phyloP scores from a whole-genome alignment of 164 flowering plant genomes.

The Nymphaea colorata region DNA sequence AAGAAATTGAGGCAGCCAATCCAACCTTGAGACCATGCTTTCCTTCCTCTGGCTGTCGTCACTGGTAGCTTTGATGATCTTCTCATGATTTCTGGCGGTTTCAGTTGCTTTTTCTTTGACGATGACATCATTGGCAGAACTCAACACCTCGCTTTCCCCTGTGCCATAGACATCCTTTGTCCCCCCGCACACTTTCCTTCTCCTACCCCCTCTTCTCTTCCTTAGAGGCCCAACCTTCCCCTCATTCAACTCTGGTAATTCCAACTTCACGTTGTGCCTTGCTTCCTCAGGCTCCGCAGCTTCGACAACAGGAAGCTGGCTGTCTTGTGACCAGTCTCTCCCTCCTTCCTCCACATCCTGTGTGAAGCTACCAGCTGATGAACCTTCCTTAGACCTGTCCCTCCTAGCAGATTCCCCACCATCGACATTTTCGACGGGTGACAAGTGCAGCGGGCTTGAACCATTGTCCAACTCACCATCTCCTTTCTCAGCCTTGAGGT shows the following conservation, averaged over 20 bases:
- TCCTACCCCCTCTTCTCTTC: conserved; percentile 18
- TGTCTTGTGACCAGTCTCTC: conserved; percentile 23
- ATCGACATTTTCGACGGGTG: conserved; percentile 23
- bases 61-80: neutral
- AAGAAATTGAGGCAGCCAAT: conserved; percentile 20
- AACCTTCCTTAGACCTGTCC: conserved; percentile 12
- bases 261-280: neutral
- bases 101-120: conserved; percentile 22
- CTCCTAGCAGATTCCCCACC: conserved; percentile 3
- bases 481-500: conserved; percentile 35
- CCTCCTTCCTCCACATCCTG: conserved; percentile 10
- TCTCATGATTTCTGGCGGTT: conserved; percentile 1
- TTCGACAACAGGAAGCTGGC: conserved; percentile 15
- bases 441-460: conserved; percentile 32
- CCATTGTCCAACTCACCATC: conserved; percentile 15
- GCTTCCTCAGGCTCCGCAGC: neutral
- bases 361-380: conserved; percentile 38
- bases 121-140: conserved; percentile 12
- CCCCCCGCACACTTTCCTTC: conserved; percentile 66
- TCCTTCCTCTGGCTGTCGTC: conserved; percentile 13
- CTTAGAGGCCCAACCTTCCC: neutral
- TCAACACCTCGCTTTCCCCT: conserved; percentile 40
- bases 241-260: neutral
- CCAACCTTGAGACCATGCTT: conserved; percentile 6
- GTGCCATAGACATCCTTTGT: conserved; percentile 29